Base-by-base conservation (phyloP, 768 basidiomycete genomes). In the Kwoniella botswanensis region DNA sequence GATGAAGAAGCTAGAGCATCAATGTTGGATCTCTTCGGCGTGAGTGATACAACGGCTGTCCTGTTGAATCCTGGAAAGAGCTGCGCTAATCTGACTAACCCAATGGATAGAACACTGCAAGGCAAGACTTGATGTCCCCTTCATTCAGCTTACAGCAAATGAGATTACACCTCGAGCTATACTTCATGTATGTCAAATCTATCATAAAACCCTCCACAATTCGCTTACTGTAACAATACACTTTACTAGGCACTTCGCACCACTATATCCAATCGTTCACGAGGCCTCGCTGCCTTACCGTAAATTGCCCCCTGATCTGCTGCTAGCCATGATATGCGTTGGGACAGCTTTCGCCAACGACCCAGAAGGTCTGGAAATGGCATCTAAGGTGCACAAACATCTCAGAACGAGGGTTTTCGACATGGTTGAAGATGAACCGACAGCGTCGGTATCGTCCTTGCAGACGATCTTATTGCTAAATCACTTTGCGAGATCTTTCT, bases 261-360 rank as follows among this genome's bases (percentile, higher is more conserved):
- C 72, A 12, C 59, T 74, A 26, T 74, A 74, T 46, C 72, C 73
- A 18, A 74, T 74, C 44, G 65, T 74, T 29, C 73, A 74, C 53
- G 65, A 63, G 17, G 46, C 70, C 10, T 71, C 73, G 15, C 41
- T 74, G 24, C 18, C 41, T 26, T 71, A 71, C 55, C 70, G 73
- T 13, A 60, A 63, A 21, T 22, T 74, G 10, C 35, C 73, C 6
- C 70, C 70, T 24, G 70, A 74, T 29, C 58, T 74, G 22, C 58
- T 74, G 4, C 24, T 74, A 21, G 60, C 70, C 2, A 65, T 74
- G 35, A 59, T 74, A 22, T 65, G 59, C 43, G 46, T 74, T 17
- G 73, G 73, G 3, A 68, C 70, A 7, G 73, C 73, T 43, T 71
- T 71, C 60, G 73, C 70, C 2, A 67, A 71, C 21, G 70, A 68